A percentile compares a stretch with the other conserved stretches of the same genome.
phyloP scores from a whole-genome alignment of 2,329 filamentous ascomycete species.

The Emericellopsis cladophorae region DNA sequence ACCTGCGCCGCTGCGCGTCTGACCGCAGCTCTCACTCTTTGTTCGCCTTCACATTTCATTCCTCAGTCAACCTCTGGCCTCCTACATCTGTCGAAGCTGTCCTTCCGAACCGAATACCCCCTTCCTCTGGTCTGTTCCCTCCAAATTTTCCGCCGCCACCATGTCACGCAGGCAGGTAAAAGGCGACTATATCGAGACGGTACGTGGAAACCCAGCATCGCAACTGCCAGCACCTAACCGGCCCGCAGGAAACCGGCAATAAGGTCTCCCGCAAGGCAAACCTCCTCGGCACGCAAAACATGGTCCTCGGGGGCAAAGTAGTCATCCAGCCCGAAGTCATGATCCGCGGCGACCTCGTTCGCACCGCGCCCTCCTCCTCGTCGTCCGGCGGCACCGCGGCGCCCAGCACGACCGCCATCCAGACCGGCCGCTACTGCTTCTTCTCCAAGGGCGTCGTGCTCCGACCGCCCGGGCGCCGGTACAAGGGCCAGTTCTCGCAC shows the following conservation, averaged over 20 bases:
- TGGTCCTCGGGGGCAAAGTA: constrained; percentile 91
- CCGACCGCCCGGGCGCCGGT: constrained; percentile 70
- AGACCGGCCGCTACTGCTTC: constrained; percentile 85
- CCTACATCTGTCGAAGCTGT: no score
- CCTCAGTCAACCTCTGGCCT: no score
- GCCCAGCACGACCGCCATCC: constrained; percentile 55
- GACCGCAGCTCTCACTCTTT: no score
- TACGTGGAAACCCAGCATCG: constrained; percentile 22
- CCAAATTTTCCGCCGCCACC: constrained; percentile 9
- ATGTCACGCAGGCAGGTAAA: constrained; percentile 72
- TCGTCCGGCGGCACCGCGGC: constrained; percentile 22
- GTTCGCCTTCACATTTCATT: no score
- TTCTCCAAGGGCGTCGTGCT: constrained; percentile 68
- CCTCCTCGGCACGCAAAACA: constrained; percentile 92
- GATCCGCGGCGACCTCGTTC: constrained; percentile 79
- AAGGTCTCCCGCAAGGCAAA: constrained; percentile 89
- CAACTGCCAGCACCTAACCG: not conserved
- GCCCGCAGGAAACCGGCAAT: constrained; percentile 78
- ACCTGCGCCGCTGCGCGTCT: no score
- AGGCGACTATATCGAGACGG: constrained; percentile 95
- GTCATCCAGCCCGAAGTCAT: constrained; percentile 93
- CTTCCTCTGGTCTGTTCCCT: no score
- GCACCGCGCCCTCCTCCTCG: constrained; percentile 33
- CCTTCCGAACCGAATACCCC: no score
- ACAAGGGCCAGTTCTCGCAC: constrained; percentile 67